phyloP scores from a whole-genome alignment of 1,139 yeast species.

The Lodderomyces pseudojiufengensis region DNA sequence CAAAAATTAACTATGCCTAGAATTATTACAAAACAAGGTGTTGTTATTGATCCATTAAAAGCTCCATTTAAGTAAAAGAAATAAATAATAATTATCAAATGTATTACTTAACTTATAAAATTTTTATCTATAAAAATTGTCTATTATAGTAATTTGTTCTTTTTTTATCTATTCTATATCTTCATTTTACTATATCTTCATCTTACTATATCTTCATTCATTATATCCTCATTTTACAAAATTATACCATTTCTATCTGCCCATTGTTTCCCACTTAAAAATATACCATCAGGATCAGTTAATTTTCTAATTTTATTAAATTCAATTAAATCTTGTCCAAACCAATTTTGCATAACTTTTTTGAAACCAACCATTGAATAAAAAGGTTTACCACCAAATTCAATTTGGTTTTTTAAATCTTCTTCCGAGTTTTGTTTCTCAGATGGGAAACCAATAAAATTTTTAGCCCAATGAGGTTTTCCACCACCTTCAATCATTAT shows the following conservation, averaged over 20 bases:
- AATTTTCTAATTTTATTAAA: constrained; percentile 61
- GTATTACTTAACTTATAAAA: too few relatives aligned
- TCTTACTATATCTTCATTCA: constrained; percentile 9
- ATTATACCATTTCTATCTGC: constrained; percentile 74
- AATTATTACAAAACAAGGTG: constrained; percentile 81
- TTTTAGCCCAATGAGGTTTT: constrained; percentile 99
- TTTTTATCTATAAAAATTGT: too few relatives aligned
- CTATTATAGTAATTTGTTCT: neutral
- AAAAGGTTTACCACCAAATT: constrained; percentile 48
- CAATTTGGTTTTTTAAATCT: constrained; percentile 36
- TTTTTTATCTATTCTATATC: neutral
- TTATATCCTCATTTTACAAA: constrained; percentile 18
- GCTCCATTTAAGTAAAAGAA: constrained; percentile 52
- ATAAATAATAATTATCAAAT: too few relatives aligned
- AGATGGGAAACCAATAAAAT: constrained; percentile 65
- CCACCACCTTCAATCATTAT: constrained; percentile 78
- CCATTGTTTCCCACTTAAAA: constrained; percentile 77
- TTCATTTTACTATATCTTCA: neutral
- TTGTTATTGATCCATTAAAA: constrained; percentile 85
- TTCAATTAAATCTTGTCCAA: constrained; percentile 61
- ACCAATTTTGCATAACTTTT: constrained; percentile 70
- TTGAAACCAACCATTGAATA: constrained; percentile 82
- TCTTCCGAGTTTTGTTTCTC: constrained; percentile 18
- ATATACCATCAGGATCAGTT: constrained; percentile 80
- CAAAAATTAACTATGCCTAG: constrained; percentile 88